These are phyloP conservation scores for Xylariaceae sp. DNA, from an alignment of 2,329 filamentous ascomycete species.

Conservation along the genomic window DNA sequence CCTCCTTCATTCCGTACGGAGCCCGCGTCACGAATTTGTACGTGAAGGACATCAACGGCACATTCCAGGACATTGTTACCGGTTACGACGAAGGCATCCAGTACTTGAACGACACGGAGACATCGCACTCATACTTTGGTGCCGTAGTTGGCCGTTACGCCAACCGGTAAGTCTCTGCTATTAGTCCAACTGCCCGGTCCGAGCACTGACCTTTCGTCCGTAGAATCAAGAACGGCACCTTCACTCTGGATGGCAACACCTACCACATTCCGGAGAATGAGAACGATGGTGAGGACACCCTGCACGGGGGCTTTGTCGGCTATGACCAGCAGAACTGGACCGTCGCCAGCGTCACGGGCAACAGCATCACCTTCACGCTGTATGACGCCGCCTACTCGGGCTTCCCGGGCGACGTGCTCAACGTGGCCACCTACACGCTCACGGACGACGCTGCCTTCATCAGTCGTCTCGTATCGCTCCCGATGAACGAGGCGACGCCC, in stretches of 20 bases:
- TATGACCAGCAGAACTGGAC: slow-evolving; percentile 78
- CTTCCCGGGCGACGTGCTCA: slow-evolving; percentile 70
- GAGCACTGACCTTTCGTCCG: too few species aligned
- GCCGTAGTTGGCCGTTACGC: slow-evolving; percentile 70
- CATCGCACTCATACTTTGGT: slow-evolving; percentile 69
- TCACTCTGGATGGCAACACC: slow-evolving; percentile 55
- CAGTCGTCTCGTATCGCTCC: slow-evolving; percentile 62
- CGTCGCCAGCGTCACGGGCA: slow-evolving; percentile 57
- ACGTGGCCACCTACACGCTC: slow-evolving; percentile 67
- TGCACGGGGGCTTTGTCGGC: slow-evolving; percentile 63
- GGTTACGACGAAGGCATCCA: slow-evolving; percentile 71
- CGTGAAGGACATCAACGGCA: slow-evolving; percentile 60
- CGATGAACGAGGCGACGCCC: slow-evolving; percentile 68
- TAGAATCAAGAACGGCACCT: slow-evolving; percentile 70
- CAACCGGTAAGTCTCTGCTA: too few species aligned
- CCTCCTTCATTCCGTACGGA: slow-evolving; percentile 66
- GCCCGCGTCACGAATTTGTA: slow-evolving; percentile 66
- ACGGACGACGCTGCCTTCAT: slow-evolving; percentile 61
- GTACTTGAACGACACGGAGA: slow-evolving; percentile 54
- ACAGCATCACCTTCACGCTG: slow-evolving; percentile 68
- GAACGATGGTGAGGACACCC: slow-evolving; percentile 53
- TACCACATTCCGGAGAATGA: slow-evolving; percentile 59
- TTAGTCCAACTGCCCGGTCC: too few species aligned
- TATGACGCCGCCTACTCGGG: slow-evolving; percentile 66
- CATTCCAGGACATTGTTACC: slow-evolving; percentile 62